Percentiles rank a stretch among this genome's conserved stretches.
These are phyloP conservation scores for Cnidoscolus chayamansa DNA, from an alignment of 441 rosid genomes.

Conservation along the genomic window DNA sequence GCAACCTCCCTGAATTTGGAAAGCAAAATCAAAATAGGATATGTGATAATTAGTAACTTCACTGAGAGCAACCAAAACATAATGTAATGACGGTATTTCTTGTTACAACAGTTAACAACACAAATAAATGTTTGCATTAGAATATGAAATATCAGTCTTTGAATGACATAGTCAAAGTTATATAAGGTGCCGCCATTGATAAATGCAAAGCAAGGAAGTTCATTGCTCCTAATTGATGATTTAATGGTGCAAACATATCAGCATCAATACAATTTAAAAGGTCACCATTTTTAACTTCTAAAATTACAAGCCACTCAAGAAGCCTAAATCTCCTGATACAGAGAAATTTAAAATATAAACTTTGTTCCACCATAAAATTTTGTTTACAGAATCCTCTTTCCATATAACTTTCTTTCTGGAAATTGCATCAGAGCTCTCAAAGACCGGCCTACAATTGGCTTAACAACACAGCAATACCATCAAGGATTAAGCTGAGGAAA, in stretches of 20 bases:
- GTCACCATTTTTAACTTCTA: neutral
- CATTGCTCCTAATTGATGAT: neutral
- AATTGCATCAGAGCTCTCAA: too few species aligned
- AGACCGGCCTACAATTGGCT: too few species aligned
- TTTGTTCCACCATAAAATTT: neutral
- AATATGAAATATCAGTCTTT: neutral
- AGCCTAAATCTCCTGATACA: too few species aligned
- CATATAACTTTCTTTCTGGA: too few species aligned
- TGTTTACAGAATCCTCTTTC: too few species aligned
- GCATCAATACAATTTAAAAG: neutral
- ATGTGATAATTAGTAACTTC: neutral
- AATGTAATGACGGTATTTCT: conserved; percentile 7
- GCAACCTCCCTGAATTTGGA: conserved; percentile 72
- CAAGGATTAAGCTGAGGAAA: neutral
- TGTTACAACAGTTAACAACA: neutral
- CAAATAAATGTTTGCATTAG: neutral
- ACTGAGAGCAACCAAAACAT: too few species aligned
- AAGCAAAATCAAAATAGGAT: conserved; percentile 9
- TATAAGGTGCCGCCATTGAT: neutral
- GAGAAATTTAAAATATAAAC: too few species aligned
- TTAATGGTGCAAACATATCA: neutral
- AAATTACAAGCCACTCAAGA: neutral
- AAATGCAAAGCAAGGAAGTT: neutral
- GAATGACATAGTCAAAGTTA: neutral
- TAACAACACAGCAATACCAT: neutral